Percentiles rank a stretch among this genome's conserved stretches.
Conservation (phyloP, 2,329 filamentous ascomycete species). For the Penicillium sp. region DNA sequence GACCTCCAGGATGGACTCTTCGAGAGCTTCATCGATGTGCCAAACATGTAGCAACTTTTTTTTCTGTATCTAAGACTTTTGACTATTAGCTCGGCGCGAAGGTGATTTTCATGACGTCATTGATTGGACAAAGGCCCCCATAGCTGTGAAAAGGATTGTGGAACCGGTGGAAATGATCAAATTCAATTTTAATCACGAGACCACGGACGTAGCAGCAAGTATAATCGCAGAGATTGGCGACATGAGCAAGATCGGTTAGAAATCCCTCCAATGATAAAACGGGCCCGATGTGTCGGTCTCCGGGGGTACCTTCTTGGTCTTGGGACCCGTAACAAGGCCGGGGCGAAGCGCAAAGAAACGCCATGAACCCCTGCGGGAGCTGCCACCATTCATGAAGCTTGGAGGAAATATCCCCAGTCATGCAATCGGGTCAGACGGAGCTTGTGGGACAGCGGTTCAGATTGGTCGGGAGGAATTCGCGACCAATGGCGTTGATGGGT, state of each 20-base stretch:
- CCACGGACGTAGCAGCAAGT: background rate
- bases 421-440: background rate
- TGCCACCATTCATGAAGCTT: background rate
- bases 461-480: background rate
- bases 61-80: background rate
- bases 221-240: background rate
- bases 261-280: background rate
- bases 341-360: background rate
- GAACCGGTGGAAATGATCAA: background rate
- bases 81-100: background rate
- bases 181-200: background rate
- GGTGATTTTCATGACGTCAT: background rate
- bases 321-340: no score
- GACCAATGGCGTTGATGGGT: background rate
- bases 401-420: background rate
- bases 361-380: background rate
- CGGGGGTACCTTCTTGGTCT: background rate
- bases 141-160: background rate
- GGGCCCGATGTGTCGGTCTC: background rate
- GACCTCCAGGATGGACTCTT: constrained; percentile 7
- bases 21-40: constrained; percentile 11
- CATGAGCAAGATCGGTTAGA: background rate
- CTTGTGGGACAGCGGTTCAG: background rate
- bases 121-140: background rate
- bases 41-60: background rate